phyloP scores from a whole-genome alignment of 129 eudicot species.

The Pseudognaphalium luteoalbum region DNA sequence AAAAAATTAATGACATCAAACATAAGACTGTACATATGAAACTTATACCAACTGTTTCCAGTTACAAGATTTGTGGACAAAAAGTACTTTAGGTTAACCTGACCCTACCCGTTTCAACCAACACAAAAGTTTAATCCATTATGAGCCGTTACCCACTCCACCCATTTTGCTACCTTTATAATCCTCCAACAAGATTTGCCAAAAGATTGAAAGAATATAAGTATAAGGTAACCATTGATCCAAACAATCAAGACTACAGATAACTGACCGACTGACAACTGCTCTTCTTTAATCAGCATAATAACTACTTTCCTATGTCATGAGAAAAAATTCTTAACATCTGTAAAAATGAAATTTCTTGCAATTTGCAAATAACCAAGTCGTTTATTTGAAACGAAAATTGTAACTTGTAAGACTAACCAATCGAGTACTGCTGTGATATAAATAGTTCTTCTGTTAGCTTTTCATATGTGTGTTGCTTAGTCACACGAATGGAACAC shows the following conservation, averaged over 20 bases:
- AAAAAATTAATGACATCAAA: background rate
- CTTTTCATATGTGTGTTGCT: no score
- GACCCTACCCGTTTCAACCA: background rate
- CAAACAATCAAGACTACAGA: background rate
- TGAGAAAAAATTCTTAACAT: background rate
- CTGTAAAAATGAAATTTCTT: background rate
- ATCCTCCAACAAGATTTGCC: background rate
- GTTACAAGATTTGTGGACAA: background rate
- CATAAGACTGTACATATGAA: background rate
- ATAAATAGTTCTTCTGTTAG: no score
- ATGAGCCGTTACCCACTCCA: background rate
- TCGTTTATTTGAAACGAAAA: background rate
- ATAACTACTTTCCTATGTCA: background rate
- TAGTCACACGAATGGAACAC: no score
- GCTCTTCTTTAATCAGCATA: background rate
- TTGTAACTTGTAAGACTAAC: background rate
- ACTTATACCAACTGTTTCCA: background rate
- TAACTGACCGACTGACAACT: background rate
- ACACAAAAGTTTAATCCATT: background rate
- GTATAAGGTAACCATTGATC: no score
- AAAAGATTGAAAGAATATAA: no score
- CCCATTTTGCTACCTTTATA: background rate
- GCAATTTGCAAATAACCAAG: background rate
- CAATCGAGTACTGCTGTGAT: background rate
- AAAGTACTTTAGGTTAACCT: background rate